Conservation (phyloP, 129 eudicot genomes). For the Arctium minus region DNA sequence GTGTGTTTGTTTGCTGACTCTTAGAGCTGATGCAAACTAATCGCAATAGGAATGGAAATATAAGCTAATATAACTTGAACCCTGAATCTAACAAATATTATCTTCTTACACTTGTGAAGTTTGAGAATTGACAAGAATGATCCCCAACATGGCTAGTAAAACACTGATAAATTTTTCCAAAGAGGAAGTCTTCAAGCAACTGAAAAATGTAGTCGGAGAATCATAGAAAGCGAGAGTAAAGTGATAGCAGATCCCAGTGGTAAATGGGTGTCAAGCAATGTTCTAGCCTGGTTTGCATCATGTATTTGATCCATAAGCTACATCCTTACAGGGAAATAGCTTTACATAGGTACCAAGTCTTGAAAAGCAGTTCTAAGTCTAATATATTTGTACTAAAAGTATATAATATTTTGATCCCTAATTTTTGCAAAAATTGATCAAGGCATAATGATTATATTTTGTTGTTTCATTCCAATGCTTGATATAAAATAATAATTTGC, state of each 20-base stretch:
- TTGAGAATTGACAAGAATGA: not conserved
- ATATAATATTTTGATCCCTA: not conserved
- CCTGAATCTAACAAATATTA: not conserved
- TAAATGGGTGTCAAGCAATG: conserved; percentile 9
- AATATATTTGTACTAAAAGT: not conserved
- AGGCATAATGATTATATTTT: not conserved
- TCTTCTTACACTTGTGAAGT: not conserved
- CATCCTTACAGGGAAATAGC: not conserved
- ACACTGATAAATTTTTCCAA: not conserved
- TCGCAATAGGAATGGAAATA: not conserved
- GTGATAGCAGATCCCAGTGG: not conserved
- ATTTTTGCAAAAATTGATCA: not conserved
- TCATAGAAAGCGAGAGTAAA: conserved; percentile 5
- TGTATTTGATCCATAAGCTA: not conserved
- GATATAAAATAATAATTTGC: not conserved
- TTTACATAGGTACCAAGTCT: not conserved
- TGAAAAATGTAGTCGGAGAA: not conserved
- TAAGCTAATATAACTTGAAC: not conserved
- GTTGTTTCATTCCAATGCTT: not conserved
- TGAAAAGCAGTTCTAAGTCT: not conserved
- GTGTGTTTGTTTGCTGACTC: not conserved
- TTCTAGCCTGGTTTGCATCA: conserved; percentile 1
- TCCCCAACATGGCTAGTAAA: not conserved
- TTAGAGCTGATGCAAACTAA: not conserved
- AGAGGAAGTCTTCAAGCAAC: not conserved